Evolutionary conservation across 176 grass and related monocot species (phyloP), one percentile per base, ranked within the genome.

Genomic region (Carex kokanica): DNA sequence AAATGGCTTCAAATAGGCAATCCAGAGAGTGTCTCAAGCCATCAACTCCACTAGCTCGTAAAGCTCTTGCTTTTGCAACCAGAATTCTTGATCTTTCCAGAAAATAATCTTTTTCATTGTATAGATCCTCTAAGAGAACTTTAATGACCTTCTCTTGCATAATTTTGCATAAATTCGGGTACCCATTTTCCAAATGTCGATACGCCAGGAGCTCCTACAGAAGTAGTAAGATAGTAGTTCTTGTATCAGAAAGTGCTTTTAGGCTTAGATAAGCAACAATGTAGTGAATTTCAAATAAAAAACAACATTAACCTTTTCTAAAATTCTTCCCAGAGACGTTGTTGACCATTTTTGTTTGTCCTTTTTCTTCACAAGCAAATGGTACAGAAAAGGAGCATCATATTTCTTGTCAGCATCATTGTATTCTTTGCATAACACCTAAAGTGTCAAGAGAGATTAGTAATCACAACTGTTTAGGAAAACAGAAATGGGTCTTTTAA

Each of bases 81-180:
- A 98, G 79, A 85, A 94, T 29, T 80, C 82, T 93, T 53, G 95
- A 98, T 84, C 84, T 94, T 25, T 88, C 88, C 34, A 87, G 64
- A 81, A 81, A 60, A 83, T 72, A 85, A 63, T 91, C 90, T 81
- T 89, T 87, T 71, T 86, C 69, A 73, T 43, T 80, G 86, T 98
- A 98, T 59, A 98, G 74, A 65, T 91, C 80, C 77, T 91, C 75
- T 82, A 94, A 84, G 51, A 98, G 86, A 88, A 98, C 78, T 87
- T 91, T 41, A 24, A 85, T 74, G 80, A 98, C 81, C 72, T 83
- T 94, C 6, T 52, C 64, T 86, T 94, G 87, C 95, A 94, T 93
- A 15, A 89, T 75, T 85, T 68, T 68, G 16, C 90, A 94, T 24
- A 94, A 74, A 36, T 56, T 62, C 60, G 82, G 21, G 49, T 82